Percentiles rank a stretch among this genome's conserved stretches.
These are phyloP conservation scores for Boletus subparvulus DNA, from an alignment of 768 basidiomycete genomes.

Conservation along the genomic window DNA sequence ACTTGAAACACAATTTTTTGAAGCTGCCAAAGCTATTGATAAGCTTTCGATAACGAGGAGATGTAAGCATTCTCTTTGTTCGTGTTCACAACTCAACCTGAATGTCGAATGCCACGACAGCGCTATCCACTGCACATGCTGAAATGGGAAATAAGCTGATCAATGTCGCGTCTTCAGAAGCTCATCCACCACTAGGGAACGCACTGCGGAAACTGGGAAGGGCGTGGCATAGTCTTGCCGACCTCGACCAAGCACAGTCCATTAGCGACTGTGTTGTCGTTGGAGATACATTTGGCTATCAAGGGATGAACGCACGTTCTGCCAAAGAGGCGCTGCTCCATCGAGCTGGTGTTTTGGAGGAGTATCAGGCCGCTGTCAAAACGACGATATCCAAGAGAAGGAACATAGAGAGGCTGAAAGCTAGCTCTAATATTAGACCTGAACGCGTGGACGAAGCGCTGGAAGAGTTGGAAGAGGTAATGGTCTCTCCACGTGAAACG, in stretches of 20 bases:
- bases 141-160: conserved; percentile 95
- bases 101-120: conserved; percentile 38
- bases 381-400: conserved; percentile 89
- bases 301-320: conserved; percentile 93
- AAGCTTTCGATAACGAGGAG: conserved; percentile 78
- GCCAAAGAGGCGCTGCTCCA: conserved; percentile 93
- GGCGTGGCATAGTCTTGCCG: conserved; percentile 82
- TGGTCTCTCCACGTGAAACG: conserved; percentile 10
- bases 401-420: conserved; percentile 85
- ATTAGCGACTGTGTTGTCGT: conserved; percentile 94
- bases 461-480: conserved; percentile 90
- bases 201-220: conserved; percentile 86
- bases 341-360: conserved; percentile 88
- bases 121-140: conserved; percentile 71
- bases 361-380: conserved; percentile 92
- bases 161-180: conserved; percentile 86
- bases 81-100: not conserved
- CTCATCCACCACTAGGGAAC: conserved; percentile 78
- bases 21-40: conserved; percentile 88
- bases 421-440: conserved; percentile 80
- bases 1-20: conserved; percentile 89
- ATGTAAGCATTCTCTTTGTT: conserved; percentile 44
- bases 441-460: conserved; percentile 88
- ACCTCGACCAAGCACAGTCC: conserved; percentile 87
- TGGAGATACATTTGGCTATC: conserved; percentile 95